Evolutionary conservation across 1,284 basidiomycete species (phyloP), one percentile per base, ranked within the genome.

Genomic region (Cutaneotrichosporon cutaneum): DNA sequence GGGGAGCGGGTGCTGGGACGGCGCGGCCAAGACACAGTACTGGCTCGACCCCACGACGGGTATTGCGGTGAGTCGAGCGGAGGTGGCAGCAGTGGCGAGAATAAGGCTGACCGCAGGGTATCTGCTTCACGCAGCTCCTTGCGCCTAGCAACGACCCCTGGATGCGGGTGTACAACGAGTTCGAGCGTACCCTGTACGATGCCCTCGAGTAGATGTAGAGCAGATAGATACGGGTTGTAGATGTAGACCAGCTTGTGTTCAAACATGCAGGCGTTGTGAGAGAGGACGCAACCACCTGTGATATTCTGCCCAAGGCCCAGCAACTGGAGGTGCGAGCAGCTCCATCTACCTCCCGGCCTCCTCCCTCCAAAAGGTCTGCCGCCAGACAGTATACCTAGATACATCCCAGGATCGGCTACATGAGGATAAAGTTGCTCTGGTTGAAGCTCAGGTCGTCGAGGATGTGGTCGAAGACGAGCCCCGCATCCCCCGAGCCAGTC

Each of bases 121-220:
- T 70, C 48, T 66, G 66, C 56, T 63, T 66, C 44, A 67, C 72
- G 24, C 66, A 73, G 58, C 52, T 75, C 7, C 45, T 70, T 26
- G n/a, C 66, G 8, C 30, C 50, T 0, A 59, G 54, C 22, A 65
- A 69, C 11, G 68, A 70, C 47, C 59, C 59, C 2, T 71, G 66
- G 61, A 63, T 62, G 27, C 47, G 54, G 22, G 56, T 69, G 18
- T 77, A 72, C 63, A 67, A 68, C 18, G 58, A 61, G 18, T 74
- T 62, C 50, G 72, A 77, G 63, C 61, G 68, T 36, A 53, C 59
- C 3, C 39, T 77, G 39, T 76, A 77, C 57, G 67, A 71, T 33
- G 56, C 61, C 16, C 62, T 75, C 51, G 60, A 64, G 30, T 30
- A 30, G 30, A 30, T n/a, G 60, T 62, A 58, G 52, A 56, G 36